Evolutionary conservation across 75 land plant genomes (phyloP), one percentile per base, ranked within the genome.

Genomic region (Cryptomeria japonica): DNA sequence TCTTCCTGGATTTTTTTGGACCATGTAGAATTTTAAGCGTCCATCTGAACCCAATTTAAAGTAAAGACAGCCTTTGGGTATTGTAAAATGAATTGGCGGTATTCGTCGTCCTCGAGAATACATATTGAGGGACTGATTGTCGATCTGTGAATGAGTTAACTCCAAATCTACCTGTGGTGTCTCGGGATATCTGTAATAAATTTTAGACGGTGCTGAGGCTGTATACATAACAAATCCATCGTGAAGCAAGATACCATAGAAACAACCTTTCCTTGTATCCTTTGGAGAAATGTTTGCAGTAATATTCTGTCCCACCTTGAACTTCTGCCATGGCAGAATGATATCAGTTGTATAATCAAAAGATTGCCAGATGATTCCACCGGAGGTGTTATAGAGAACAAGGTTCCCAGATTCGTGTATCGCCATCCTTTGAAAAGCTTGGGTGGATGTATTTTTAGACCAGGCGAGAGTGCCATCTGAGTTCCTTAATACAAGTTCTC

Each of bases 271-370:
- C 38, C 73, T n/a, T 4, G 32, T 22, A 42, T 61, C 68, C 5
- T 73, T 88, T 5, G 61, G 25, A 55, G 86, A 73, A 55, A 18
- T 55, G 18, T 75, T 46, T 51, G 86, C 86, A 25, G 31, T 76
- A 25, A 88, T 49, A 58, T 19, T 83, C 75, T 88, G 85, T 32
- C 86, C 86, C 42, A 22, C 36, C 51, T 32, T 46, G 0, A 73
- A 84, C 34, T 58, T 44, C 87, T 85, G 80, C 4, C 90, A 70
- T 47, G 2, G 18, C 39, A 88, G 32, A 53, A 86, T 3, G 22
- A 86, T 83, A 58, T 90, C 91, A 14, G 90, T 90, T 14, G 93
- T 87, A 46, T 88, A 44, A 84, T 92, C 92, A 86, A 94, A 92
- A 39, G 92, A 90, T 31, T 92, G 93, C 93, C 93, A 93, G n/a